These are phyloP conservation scores for Kuraishia capsulata DNA, from an alignment of 805 yeast species.

Conservation along the genomic window DNA sequence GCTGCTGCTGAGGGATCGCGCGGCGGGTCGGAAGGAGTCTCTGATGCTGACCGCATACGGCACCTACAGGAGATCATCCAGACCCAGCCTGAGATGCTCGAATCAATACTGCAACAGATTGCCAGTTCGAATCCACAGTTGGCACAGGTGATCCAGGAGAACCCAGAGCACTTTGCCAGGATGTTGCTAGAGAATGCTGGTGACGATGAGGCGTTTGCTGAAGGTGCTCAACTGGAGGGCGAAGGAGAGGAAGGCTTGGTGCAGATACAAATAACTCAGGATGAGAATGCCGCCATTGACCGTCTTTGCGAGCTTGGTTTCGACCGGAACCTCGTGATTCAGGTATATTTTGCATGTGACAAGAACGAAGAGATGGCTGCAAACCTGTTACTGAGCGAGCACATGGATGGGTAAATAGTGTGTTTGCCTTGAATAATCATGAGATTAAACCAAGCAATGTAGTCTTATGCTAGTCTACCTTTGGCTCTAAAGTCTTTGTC, in stretches of 20 bases:
- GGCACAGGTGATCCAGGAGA: conserved; percentile 67
- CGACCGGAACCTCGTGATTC: conserved; percentile 77
- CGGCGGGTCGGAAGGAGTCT: conserved; percentile 17
- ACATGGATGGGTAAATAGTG: conserved; percentile 20
- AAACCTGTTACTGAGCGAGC: conserved; percentile 69
- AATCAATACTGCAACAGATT: conserved; percentile 73
- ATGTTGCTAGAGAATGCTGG: conserved; percentile 57
- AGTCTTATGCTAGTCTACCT: no score
- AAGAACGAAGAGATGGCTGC: conserved; percentile 97
- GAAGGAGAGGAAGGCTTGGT: conserved; percentile 32
- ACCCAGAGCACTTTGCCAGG: conserved; percentile 85
- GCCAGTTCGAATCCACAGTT: conserved; percentile 78
- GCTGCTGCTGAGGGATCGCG: conserved; percentile 24
- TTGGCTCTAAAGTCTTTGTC: no score
- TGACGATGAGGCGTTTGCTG: conserved; percentile 31
- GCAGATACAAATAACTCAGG: conserved; percentile 59
- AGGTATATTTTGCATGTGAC: conserved; percentile 96
- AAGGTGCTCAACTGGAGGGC: conserved; percentile 23
- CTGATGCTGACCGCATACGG: conserved; percentile 27
- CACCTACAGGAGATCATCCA: conserved; percentile 71
- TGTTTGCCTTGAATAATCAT: no score
- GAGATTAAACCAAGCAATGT: no score
- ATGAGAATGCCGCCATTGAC: conserved; percentile 82
- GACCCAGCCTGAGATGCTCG: conserved; percentile 82
- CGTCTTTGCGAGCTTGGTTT: conserved; percentile 91